phyloP scores from a whole-genome alignment of 2,329 filamentous ascomycete genomes.

The Aspergillus fischeri region DNA sequence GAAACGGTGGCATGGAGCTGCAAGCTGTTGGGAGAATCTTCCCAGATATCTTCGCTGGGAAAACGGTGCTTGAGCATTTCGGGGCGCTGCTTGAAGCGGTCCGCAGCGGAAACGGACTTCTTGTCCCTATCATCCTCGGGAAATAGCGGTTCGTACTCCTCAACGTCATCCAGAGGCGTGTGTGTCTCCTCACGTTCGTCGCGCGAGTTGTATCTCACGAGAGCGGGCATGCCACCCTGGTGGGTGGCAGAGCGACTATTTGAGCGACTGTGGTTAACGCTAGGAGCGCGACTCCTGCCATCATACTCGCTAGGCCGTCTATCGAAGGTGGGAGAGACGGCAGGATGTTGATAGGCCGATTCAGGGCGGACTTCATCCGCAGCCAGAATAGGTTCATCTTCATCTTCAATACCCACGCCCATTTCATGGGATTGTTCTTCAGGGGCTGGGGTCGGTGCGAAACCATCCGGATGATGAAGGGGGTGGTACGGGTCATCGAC shows the following conservation, averaged over 20 bases:
- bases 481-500: slow-evolving; percentile 62
- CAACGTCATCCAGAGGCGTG: slow-evolving; percentile 78
- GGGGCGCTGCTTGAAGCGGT: slow-evolving; percentile 53
- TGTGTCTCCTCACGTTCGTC: slow-evolving; percentile 50
- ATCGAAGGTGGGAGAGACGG: slow-evolving; percentile 70
- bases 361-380: slow-evolving; percentile 75
- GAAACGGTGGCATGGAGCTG: slow-evolving; percentile 75
- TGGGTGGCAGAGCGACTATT: slow-evolving; percentile 62
- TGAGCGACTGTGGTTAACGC: slow-evolving; percentile 58
- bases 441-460: slow-evolving; percentile 45
- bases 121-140: slow-evolving; percentile 66
- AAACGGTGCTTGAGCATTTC: slow-evolving; percentile 64
- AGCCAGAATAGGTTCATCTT: slow-evolving; percentile 77
- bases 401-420: slow-evolving; percentile 51
- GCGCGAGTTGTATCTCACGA: slow-evolving; percentile 53
- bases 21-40: slow-evolving; percentile 84
- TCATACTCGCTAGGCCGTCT: slow-evolving; percentile 56
- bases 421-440: slow-evolving; percentile 46
- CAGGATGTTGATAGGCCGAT: slow-evolving; percentile 68
- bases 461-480: slow-evolving; percentile 45
- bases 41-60: slow-evolving; percentile 95
- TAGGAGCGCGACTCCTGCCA: slow-evolving; percentile 49
- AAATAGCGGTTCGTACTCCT: slow-evolving; percentile 94
- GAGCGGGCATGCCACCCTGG: slow-evolving; percentile 52
- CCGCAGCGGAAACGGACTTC: slow-evolving; percentile 48